Evolutionary conservation across 2,329 filamentous ascomycete genomes (phyloP).

Genomic region (Alternaria gaisen): DNA sequence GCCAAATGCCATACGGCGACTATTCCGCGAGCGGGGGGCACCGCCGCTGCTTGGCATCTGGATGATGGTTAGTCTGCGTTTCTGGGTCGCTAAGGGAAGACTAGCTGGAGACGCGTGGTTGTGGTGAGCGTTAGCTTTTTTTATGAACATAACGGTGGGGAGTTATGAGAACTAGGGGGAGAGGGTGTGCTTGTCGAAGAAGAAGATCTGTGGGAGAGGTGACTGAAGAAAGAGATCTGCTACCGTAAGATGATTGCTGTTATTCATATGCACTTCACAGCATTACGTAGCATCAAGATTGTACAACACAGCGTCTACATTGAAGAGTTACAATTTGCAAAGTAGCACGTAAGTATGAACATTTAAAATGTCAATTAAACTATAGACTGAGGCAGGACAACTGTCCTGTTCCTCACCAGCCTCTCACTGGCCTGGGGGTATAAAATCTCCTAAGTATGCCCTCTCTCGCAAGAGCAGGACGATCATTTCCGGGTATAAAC

Average conservation of each 20-base stretch:
- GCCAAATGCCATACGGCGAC: not conserved
- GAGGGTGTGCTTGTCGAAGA: not conserved
- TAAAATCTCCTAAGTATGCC: slow-evolving; percentile 1
- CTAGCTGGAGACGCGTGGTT: too few species aligned
- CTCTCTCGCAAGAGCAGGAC: slow-evolving; percentile 22
- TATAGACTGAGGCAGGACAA: not conserved
- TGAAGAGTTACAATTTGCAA: not conserved
- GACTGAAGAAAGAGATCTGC: too few species aligned
- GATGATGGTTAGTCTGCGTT: not conserved
- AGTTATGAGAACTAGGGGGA: too few species aligned
- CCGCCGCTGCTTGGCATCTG: not conserved
- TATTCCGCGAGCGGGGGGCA: not conserved
- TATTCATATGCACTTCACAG: too few species aligned
- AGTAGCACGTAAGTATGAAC: not conserved
- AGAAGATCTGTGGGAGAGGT: too few species aligned
- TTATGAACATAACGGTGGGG: too few species aligned
- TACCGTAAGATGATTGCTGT: too few species aligned
- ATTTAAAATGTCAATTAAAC: not conserved
- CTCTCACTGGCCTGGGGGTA: not conserved
- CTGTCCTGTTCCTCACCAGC: not conserved
- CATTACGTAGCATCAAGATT: too few species aligned
- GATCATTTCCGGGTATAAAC: slow-evolving; percentile 20
- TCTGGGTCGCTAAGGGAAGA: not conserved
- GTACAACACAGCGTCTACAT: too few species aligned
- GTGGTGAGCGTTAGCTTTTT: too few species aligned